Evolutionary conservation across 495 filamentous ascomycete genomes (phyloP).

Genomic region (Terfezia claveryi): DNA sequence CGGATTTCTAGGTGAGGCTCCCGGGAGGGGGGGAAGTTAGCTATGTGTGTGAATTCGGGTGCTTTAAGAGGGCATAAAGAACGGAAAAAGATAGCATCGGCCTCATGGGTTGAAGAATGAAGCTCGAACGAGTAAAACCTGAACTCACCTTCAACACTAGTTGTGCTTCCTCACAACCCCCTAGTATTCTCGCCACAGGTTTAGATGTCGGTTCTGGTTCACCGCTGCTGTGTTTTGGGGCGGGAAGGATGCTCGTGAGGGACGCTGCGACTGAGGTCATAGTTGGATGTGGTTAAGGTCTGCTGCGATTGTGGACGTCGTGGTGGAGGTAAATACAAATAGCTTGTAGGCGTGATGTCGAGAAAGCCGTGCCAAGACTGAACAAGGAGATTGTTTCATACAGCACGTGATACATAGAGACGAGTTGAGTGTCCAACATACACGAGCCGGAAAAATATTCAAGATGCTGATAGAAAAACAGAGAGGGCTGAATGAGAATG

Average conservation of each 20-base stretch:
- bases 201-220: conserved; percentile 50
- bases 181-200: conserved; percentile 49
- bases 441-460: no score
- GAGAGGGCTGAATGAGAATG: no score
- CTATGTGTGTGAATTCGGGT: background rate
- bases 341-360: no score
- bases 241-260: conserved; percentile 63
- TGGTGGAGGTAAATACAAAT: no score
- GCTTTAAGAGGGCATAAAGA: background rate
- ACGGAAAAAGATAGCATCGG: conserved; percentile 4
- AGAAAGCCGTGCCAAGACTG: no score
- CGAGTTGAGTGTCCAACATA: no score
- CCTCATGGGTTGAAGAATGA: background rate
- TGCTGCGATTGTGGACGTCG: no score
- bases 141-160: conserved; percentile 52
- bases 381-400: no score
- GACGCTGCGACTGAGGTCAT: conserved; percentile 57
- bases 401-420: no score
- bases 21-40: no score
- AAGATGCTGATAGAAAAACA: no score
- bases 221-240: conserved; percentile 71
- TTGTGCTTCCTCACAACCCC: conserved; percentile 62
- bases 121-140: background rate
- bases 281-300: background rate
- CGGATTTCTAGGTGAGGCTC: conserved; percentile 34